phyloP scores from a whole-genome alignment of 129 eudicot genomes.

The Arctium minus region DNA sequence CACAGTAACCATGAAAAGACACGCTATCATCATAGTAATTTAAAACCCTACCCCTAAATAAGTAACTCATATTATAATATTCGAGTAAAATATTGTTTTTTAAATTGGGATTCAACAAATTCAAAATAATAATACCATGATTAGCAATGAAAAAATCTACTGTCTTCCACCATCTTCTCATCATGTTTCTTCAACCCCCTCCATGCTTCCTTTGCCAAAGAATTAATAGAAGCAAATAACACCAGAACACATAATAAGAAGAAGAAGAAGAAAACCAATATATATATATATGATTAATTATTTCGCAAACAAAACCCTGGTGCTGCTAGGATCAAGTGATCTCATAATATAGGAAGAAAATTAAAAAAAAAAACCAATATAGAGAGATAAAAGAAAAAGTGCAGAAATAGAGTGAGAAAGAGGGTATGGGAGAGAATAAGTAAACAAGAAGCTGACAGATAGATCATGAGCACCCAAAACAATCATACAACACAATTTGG shows the following conservation, averaged over 20 bases:
- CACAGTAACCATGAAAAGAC: slow-evolving; percentile 28
- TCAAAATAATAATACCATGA: slow-evolving; percentile 4
- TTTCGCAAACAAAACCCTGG: background rate
- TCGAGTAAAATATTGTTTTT: slow-evolving; percentile 3
- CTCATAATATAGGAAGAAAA: background rate
- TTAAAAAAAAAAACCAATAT: background rate
- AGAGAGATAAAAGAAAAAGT: background rate
- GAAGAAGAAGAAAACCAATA: background rate
- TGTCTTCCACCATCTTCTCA: slow-evolving; percentile 2
- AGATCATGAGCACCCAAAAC: slow-evolving; percentile 35
- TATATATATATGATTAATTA: background rate
- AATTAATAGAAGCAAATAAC: background rate
- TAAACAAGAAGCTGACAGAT: slow-evolving; percentile 29
- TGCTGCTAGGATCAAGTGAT: background rate
- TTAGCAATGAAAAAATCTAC: background rate
- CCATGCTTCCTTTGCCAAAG: background rate
- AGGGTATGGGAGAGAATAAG: background rate
- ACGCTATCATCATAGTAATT: slow-evolving; percentile 15
- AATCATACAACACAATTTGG: slow-evolving; percentile 18
- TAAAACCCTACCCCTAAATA: slow-evolving; percentile 26
- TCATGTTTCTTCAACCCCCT: background rate
- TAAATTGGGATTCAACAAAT: slow-evolving; percentile 27
- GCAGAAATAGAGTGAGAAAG: background rate
- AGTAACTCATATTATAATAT: background rate
- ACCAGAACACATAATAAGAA: background rate